Conservation (phyloP, 306 rosid species). For the Cucumis cinereus region DNA sequence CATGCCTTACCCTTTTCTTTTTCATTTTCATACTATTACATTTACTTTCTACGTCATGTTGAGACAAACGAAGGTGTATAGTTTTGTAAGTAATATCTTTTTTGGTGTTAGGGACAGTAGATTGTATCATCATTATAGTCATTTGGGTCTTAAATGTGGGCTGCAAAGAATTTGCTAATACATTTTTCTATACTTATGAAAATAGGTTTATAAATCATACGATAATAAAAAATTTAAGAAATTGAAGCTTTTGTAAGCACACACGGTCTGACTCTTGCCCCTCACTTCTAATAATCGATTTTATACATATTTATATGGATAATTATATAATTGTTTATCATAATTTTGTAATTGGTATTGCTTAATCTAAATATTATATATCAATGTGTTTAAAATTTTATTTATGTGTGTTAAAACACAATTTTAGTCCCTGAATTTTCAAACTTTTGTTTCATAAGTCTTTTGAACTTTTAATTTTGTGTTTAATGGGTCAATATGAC, state of each 20-base stretch:
- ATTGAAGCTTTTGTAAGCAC: neutral
- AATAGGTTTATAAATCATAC: neutral
- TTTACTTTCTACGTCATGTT: neutral
- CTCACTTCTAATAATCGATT: neutral
- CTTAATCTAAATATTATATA: neutral
- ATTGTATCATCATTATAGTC: neutral
- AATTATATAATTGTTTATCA: neutral
- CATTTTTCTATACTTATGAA: neutral
- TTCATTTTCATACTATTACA: neutral
- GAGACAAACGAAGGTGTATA: neutral
- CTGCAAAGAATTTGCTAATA: neutral
- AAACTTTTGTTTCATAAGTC: neutral
- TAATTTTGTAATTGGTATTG: neutral
- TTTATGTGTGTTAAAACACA: no score
- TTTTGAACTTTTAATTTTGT: neutral
- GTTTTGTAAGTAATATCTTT: neutral
- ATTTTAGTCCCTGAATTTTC: neutral
- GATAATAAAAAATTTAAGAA: neutral
- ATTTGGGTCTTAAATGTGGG: neutral
- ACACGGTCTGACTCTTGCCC: neutral
- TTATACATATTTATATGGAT: neutral
- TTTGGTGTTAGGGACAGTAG: neutral
- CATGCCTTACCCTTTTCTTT: neutral
- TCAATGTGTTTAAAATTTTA: neutral
- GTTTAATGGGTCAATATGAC: neutral